These are phyloP conservation scores for Byssoonygena ceratinophila DNA, from an alignment of 2,329 filamentous ascomycete genomes.

Conservation along the genomic window DNA sequence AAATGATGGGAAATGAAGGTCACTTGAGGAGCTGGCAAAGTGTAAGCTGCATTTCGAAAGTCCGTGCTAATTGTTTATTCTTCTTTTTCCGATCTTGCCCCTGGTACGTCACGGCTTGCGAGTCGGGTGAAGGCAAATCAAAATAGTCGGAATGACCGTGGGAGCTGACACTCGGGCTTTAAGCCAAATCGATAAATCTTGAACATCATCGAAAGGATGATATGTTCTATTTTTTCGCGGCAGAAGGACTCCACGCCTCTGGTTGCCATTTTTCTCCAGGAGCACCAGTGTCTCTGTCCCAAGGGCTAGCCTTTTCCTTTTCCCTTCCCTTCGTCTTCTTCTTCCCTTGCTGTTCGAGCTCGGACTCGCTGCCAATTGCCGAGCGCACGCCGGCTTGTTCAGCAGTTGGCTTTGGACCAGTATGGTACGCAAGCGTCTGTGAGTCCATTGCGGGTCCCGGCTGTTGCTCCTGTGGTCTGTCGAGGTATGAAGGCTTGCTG, in stretches of 20 bases:
- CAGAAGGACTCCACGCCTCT: conserved; percentile 47
- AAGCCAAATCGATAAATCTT: not conserved
- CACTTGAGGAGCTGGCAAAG: not conserved
- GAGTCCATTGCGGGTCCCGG: conserved; percentile 35
- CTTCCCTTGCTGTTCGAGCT: conserved; percentile 22
- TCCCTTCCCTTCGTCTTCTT: conserved; percentile 14
- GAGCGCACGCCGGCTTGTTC: conserved; percentile 26
- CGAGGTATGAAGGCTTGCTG: conserved; percentile 48
- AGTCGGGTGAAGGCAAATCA: no score
- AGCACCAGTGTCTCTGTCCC: conserved; percentile 46
- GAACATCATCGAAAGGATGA: not conserved
- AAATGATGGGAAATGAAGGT: not conserved
- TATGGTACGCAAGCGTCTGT: conserved; percentile 33
- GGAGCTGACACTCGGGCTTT: no score
- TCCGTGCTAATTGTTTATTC: not conserved
- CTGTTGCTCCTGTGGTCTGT: conserved; percentile 44
- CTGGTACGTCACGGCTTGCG: no score
- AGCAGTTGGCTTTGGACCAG: conserved; percentile 11
- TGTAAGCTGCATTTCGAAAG: not conserved
- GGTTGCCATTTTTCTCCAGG: conserved; percentile 61
- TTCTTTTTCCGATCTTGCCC: not conserved
- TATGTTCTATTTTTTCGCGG: conserved; percentile 29
- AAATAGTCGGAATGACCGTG: no score
- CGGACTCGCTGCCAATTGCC: conserved; percentile 24
- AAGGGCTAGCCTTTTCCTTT: no score